Percentiles rank a stretch among this genome's conserved stretches.
Conservation (phyloP, 208 protist genomes). For the Naegleria fowleri region DNA sequence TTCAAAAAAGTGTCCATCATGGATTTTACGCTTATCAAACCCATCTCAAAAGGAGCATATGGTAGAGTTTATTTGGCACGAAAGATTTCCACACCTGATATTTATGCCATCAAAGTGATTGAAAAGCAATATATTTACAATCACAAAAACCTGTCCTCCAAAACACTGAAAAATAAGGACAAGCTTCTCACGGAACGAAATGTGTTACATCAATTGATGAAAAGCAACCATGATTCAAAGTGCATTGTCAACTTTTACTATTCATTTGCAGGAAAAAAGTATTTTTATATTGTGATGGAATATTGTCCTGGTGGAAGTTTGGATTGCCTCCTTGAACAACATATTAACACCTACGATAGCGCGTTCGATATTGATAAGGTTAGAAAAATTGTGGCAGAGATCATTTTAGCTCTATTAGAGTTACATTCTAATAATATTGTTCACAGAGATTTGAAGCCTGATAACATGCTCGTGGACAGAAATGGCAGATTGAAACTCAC, state of each 20-base stretch:
- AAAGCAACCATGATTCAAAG: slow-evolving; percentile 17
- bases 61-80: slow-evolving; percentile 67
- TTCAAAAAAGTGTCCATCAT: slow-evolving; percentile 55
- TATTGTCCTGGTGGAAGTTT: slow-evolving; percentile 83
- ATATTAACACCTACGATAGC: slow-evolving; percentile 55
- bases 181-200: slow-evolving; percentile 4
- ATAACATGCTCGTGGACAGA: slow-evolving; percentile 66
- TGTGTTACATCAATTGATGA: background rate
- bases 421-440: background rate
- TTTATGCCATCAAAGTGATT: slow-evolving; percentile 34
- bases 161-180: background rate
- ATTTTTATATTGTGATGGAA: slow-evolving; percentile 86
- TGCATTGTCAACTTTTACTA: slow-evolving; percentile 78
- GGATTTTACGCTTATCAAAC: slow-evolving; percentile 75
- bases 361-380: slow-evolving; percentile 53
- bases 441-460: slow-evolving; percentile 6
- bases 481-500: slow-evolving; percentile 93
- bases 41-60: slow-evolving; percentile 76
- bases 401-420: background rate
- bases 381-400: slow-evolving; percentile 73
- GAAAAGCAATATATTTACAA: slow-evolving; percentile 25
- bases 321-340: slow-evolving; percentile 73
- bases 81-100: slow-evolving; percentile 32
- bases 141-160: background rate
- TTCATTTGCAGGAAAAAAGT: slow-evolving; percentile 76